Evolutionary conservation across 1,139 yeast genomes (phyloP).

Genomic region (Cylindricascospora bacillispora): DNA sequence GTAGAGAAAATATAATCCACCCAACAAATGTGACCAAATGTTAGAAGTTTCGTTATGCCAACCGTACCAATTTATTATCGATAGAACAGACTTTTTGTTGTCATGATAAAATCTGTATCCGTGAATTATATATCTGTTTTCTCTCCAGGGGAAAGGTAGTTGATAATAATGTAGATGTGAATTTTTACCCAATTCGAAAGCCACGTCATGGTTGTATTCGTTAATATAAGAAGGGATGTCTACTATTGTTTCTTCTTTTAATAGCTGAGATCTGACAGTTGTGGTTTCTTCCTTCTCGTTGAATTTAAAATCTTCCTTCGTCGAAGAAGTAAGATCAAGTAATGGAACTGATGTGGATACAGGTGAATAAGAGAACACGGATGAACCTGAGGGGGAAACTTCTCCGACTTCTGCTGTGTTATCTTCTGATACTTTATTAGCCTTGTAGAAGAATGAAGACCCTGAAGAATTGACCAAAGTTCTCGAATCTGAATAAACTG

Average conservation of each 20-base stretch:
- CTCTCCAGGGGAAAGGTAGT: slow-evolving; percentile 87
- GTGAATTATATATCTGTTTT: slow-evolving; percentile 67
- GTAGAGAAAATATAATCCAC: slow-evolving; percentile 46
- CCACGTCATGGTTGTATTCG: slow-evolving; percentile 49
- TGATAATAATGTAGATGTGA: slow-evolving; percentile 70
- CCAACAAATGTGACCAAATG: slow-evolving; percentile 85
- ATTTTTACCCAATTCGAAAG: slow-evolving; percentile 41
- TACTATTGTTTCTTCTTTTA: not conserved
- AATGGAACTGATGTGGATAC: no score
- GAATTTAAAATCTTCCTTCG: no score
- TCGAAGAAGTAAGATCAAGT: no score
- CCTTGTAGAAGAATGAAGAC: not conserved
- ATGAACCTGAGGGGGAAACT: slow-evolving; percentile 1
- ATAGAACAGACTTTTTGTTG: slow-evolving; percentile 40
- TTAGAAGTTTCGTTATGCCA: slow-evolving; percentile 86
- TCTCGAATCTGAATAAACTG: slow-evolving; percentile 2
- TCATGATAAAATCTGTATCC: slow-evolving; percentile 77
- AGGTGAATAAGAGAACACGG: slow-evolving; percentile 1
- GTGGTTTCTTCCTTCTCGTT: not conserved
- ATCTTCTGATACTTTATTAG: not conserved
- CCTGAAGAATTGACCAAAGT: slow-evolving; percentile 3
- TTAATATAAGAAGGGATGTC: slow-evolving; percentile 26
- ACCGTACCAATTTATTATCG: slow-evolving; percentile 25
- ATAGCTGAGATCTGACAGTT: not conserved
- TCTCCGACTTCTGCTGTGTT: not conserved